Evolutionary conservation across 2,329 filamentous ascomycete species (phyloP).

Genomic region (Aspergillus ruber): DNA sequence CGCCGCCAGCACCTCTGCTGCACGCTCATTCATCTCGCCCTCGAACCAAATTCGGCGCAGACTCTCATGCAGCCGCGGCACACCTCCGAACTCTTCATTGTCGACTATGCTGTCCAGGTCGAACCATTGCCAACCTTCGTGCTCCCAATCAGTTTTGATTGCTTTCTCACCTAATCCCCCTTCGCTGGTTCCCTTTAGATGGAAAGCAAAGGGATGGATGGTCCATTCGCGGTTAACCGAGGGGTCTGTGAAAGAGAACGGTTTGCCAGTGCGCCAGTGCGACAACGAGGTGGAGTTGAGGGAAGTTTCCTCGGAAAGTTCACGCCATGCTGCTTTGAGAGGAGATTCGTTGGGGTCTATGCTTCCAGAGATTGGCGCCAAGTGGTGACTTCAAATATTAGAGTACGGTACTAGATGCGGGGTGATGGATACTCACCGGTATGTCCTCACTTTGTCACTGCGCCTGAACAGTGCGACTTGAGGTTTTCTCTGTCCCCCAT

Average conservation of each 20-base stretch:
- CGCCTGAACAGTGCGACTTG: conserved; percentile 58
- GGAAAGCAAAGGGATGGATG: conserved; percentile 56
- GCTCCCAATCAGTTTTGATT: conserved; percentile 58
- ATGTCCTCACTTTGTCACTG: conserved; percentile 54
- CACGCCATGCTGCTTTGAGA: conserved; percentile 54
- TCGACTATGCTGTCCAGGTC: conserved; percentile 47
- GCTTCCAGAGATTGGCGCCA: conserved; percentile 57
- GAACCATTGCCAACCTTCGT: conserved; percentile 54
- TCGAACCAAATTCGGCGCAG: conserved; percentile 56
- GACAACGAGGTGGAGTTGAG: conserved; percentile 44
- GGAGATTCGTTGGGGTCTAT: conserved; percentile 53
- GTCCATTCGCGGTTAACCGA: conserved; percentile 54
- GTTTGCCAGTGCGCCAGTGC: conserved; percentile 52
- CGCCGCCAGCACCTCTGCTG: conserved; percentile 40
- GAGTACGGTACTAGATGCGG: neutral
- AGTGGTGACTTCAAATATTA: conserved; percentile 38
- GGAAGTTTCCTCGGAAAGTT: conserved; percentile 57
- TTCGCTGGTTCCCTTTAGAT: conserved; percentile 32
- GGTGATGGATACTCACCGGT: conserved; percentile 40
- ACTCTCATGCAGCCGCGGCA: conserved; percentile 54
- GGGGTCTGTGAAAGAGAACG: conserved; percentile 52
- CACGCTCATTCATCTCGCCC: conserved; percentile 42
- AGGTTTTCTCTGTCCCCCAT: conserved; percentile 19
- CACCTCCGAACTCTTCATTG: conserved; percentile 44
- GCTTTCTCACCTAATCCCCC: conserved; percentile 34